phyloP scores from a whole-genome alignment of 768 basidiomycete genomes.

The Collybia nuda region DNA sequence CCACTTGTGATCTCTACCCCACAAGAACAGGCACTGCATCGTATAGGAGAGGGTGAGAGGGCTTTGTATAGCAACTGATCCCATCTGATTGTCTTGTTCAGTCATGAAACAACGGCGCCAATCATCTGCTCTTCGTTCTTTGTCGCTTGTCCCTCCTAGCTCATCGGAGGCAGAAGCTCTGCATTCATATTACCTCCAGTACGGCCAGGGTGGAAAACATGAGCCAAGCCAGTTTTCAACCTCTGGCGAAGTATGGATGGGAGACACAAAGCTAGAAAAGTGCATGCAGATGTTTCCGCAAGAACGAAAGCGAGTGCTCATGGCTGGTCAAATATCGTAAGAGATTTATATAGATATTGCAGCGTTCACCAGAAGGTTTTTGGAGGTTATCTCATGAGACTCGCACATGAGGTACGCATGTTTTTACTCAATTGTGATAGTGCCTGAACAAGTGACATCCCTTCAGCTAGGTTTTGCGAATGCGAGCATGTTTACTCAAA shows the following conservation, averaged over 20 bases:
- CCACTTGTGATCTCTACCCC: slow-evolving; percentile 55
- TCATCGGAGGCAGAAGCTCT: slow-evolving; percentile 67
- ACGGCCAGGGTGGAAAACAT: slow-evolving; percentile 42
- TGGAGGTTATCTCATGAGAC: slow-evolving; percentile 66
- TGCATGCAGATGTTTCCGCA: slow-evolving; percentile 83
- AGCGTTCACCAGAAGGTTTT: slow-evolving; percentile 85
- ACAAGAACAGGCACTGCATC: slow-evolving; percentile 62
- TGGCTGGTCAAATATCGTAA: not conserved
- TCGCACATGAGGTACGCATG: slow-evolving; percentile 64
- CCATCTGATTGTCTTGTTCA: slow-evolving; percentile 19
- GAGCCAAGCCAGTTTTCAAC: slow-evolving; percentile 15
- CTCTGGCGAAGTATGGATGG: slow-evolving; percentile 64
- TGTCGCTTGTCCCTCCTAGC: slow-evolving; percentile 73
- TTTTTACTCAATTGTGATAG: not conserved
- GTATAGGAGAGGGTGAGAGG: slow-evolving; percentile 68
- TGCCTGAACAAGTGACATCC: not conserved
- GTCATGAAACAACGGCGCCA: slow-evolving; percentile 63
- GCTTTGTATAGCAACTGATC: not conserved
- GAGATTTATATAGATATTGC: slow-evolving; percentile 1
- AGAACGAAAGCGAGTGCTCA: slow-evolving; percentile 66
- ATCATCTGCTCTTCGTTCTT: slow-evolving; percentile 51
- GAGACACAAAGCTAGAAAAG: slow-evolving; percentile 67
- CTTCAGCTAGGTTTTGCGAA: slow-evolving; percentile 72
- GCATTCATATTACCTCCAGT: slow-evolving; percentile 66
- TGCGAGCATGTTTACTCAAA: slow-evolving; percentile 65